Percentiles rank a stretch among this genome's conserved stretches.
These are phyloP conservation scores for Calophaca sinica DNA, from an alignment of 306 rosid species.

Conservation along the genomic window DNA sequence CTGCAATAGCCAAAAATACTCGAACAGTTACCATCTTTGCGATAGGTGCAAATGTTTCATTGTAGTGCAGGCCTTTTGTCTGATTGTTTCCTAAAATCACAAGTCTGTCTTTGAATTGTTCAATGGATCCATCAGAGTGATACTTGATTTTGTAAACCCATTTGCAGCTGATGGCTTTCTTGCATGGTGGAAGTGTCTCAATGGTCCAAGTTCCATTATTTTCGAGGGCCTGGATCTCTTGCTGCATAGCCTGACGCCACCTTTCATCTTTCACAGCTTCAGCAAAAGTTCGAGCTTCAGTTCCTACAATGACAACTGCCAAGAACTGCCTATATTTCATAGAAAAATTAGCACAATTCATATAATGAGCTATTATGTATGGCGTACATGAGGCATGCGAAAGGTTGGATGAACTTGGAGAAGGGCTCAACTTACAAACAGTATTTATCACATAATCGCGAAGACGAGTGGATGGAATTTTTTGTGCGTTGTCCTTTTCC, in stretches of 20 bases:
- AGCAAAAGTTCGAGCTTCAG: neutral
- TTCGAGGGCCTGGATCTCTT: too few relatives aligned
- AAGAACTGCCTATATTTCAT: neutral
- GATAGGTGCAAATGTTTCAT: too few relatives aligned
- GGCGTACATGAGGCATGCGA: neutral
- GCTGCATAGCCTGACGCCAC: neutral
- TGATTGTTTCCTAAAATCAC: too few relatives aligned
- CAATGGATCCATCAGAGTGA: too few relatives aligned
- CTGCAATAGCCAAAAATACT: too few relatives aligned
- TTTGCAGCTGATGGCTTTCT: neutral
- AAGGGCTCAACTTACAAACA: too few relatives aligned
- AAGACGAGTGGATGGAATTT: neutral
- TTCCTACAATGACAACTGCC: neutral
- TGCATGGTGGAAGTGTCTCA: neutral
- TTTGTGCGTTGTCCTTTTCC: neutral
- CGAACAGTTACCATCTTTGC: too few relatives aligned
- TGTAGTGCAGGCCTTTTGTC: too few relatives aligned
- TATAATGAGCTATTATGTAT: neutral
- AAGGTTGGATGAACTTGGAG: too few relatives aligned
- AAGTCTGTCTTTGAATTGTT: too few relatives aligned
- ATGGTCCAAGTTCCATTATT: neutral
- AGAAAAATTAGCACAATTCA: neutral
- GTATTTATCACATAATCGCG: neutral
- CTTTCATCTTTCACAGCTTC: neutral
- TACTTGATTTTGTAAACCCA: too few relatives aligned